Evolutionary conservation across 306 rosid genomes (phyloP).

Genomic region (Medicago lupulina): DNA sequence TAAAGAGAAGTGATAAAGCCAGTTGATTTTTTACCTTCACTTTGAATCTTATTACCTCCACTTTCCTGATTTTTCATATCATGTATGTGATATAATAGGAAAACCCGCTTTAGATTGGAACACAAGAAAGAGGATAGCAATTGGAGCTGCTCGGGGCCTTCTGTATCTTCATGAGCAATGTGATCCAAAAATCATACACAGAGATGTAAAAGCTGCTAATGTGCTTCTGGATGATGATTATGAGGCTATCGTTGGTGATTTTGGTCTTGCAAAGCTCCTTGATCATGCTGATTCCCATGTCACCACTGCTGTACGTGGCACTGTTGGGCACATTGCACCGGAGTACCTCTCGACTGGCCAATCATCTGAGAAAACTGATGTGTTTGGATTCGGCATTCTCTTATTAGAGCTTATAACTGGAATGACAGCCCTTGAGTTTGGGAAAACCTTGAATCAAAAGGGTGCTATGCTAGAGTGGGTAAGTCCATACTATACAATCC

Average conservation of each 20-base stretch:
- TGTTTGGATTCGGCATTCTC: slow-evolving; percentile 93
- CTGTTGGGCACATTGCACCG: slow-evolving; percentile 97
- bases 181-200: slow-evolving; percentile 96
- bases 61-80: slow-evolving; percentile 2
- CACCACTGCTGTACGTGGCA: slow-evolving; percentile 98
- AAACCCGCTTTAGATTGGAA: slow-evolving; percentile 96
- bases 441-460: slow-evolving; percentile 84
- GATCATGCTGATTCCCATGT: slow-evolving; percentile 97
- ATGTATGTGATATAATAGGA: slow-evolving; percentile 52
- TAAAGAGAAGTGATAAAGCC: neutral
- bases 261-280: slow-evolving; percentile 98
- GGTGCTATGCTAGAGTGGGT: slow-evolving; percentile 99
- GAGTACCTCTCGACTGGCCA: slow-evolving; percentile 99
- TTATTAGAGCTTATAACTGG: slow-evolving; percentile 95
- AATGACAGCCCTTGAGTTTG: slow-evolving; percentile 92
- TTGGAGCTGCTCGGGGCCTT: slow-evolving; percentile 98
- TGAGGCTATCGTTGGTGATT: slow-evolving; percentile 95
- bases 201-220: slow-evolving; percentile 98
- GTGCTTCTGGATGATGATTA: slow-evolving; percentile 85
- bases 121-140: slow-evolving; percentile 90
- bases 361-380: slow-evolving; percentile 98
- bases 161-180: slow-evolving; percentile 95
- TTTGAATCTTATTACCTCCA: neutral
- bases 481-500: slow-evolving; percentile 48
- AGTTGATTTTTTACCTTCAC: neutral